These are phyloP conservation scores for Paulownia fortunei DNA, from an alignment of 257 asterid species.

Conservation along the genomic window DNA sequence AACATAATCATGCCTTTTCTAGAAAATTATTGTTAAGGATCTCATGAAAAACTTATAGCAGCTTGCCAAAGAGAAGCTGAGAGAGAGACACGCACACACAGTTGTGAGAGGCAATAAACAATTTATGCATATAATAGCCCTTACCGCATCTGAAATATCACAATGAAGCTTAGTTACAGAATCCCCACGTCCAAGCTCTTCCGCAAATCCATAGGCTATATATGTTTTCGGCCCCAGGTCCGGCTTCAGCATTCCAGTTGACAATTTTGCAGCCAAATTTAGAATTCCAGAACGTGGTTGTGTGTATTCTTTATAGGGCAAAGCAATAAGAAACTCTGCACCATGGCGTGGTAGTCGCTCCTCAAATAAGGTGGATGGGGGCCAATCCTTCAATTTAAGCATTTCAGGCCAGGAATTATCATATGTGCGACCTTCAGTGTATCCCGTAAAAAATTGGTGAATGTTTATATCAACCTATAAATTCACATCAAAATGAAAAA, in stretches of 20 bases:
- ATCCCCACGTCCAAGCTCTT: conserved; percentile 76
- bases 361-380: conserved; percentile 50
- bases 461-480: conserved; percentile 59
- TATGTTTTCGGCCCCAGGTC: conserved; percentile 80
- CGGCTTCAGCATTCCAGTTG: conserved; percentile 49
- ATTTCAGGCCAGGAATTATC: conserved; percentile 53
- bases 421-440: conserved; percentile 49
- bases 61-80: not conserved
- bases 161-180: conserved; percentile 81
- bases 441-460: conserved; percentile 60
- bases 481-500: conserved; percentile 8
- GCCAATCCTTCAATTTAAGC: conserved; percentile 79
- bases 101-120: not conserved
- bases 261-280: conserved; percentile 56
- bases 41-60: too few species aligned
- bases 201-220: conserved; percentile 63
- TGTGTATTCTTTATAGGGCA: conserved; percentile 73
- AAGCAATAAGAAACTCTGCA: conserved; percentile 54
- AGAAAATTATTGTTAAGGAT: too few species aligned
- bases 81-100: too few species aligned
- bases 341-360: conserved; percentile 59
- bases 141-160: conserved; percentile 75
- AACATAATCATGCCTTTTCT: not conserved
- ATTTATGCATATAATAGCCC: not conserved
- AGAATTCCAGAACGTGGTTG: conserved; percentile 58